phyloP scores from a whole-genome alignment of 2,329 filamentous ascomycete genomes.

The Pseudocercospora ulei region DNA sequence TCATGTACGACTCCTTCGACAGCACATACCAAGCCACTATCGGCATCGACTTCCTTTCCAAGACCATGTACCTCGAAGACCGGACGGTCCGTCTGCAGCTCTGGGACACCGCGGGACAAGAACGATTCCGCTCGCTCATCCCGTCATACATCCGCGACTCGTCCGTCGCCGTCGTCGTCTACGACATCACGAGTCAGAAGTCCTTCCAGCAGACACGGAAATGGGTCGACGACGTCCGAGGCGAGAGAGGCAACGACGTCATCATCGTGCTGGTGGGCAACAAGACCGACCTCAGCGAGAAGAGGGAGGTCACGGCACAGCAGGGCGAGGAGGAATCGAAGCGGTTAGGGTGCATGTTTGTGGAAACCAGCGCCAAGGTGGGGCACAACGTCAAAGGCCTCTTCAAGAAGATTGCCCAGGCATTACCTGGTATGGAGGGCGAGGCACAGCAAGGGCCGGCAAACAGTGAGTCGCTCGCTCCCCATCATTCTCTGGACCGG shows the following conservation, averaged over 20 bases:
- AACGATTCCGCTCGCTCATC: conserved; percentile 92
- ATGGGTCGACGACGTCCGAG: conserved; percentile 97
- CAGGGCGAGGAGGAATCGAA: conserved; percentile 97
- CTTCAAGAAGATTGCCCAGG: conserved; percentile 96
- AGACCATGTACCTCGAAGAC: conserved; percentile 99
- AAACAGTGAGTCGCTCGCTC: conserved; percentile 56
- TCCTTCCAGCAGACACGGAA: conserved; percentile 98
- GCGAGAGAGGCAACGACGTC: conserved; percentile 93
- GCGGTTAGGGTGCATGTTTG: conserved; percentile 97
- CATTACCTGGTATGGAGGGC: conserved; percentile 93
- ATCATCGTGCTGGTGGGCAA: conserved; percentile 98
- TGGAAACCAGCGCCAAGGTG: conserved; percentile 95
- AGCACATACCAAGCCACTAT: conserved; percentile 99
- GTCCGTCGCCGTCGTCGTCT: conserved; percentile 94
- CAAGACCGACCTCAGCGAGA: conserved; percentile 98
- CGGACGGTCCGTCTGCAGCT: conserved; percentile 92
- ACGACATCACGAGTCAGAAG: conserved; percentile 80
- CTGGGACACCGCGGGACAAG: conserved; percentile 97
- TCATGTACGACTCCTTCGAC: conserved; percentile 99
- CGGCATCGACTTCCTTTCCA: conserved; percentile 97
- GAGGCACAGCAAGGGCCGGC: conserved; percentile 66
- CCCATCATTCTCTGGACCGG: not conserved
- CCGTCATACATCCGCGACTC: conserved; percentile 98
- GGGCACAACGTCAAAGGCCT: conserved; percentile 96
- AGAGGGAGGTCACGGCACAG: conserved; percentile 89